Evolutionary conservation across 1,284 basidiomycete species (phyloP).

Genomic region (Tilletia setariae): DNA sequence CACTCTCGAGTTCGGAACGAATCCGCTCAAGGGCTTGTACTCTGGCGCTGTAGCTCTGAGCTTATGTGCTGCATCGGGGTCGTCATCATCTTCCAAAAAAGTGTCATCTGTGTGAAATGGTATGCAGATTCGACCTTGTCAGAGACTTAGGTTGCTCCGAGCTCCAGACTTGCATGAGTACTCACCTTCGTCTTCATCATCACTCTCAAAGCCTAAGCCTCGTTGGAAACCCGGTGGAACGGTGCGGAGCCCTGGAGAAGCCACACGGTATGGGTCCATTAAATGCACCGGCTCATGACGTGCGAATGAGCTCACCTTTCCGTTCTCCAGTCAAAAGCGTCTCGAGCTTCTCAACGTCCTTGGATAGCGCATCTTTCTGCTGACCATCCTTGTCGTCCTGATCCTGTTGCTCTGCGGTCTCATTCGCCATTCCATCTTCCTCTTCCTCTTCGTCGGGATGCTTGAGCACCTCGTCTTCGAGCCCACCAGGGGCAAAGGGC

Average conservation of each 20-base stretch:
- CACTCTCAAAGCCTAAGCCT: constrained; percentile 65
- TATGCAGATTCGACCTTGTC: too few species aligned
- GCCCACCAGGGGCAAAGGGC: constrained; percentile 32
- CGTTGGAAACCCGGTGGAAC: constrained; percentile 58
- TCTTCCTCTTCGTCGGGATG: constrained; percentile 31
- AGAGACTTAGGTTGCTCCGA: too few species aligned
- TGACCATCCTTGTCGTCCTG: constrained; percentile 57
- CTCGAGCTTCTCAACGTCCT: constrained; percentile 17
- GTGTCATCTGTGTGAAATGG: neutral
- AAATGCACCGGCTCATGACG: neutral
- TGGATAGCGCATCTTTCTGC: constrained; percentile 34
- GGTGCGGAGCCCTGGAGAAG: constrained; percentile 45
- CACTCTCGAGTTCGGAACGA: neutral
- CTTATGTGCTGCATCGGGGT: neutral
- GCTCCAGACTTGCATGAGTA: too few species aligned
- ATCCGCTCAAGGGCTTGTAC: neutral
- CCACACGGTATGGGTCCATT: neutral
- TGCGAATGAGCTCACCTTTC: constrained; percentile 9
- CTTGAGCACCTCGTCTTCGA: constrained; percentile 59
- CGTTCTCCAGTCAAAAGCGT: constrained; percentile 17
- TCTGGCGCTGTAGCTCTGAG: neutral
- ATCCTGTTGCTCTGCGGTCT: constrained; percentile 56
- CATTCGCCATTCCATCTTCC: constrained; percentile 29
- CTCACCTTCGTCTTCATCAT: constrained; percentile 19
- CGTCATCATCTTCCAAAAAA: constrained; percentile 9